These are phyloP conservation scores for Fonsecaea nubica DNA, from an alignment of 2,329 filamentous ascomycete species.

Conservation along the genomic window DNA sequence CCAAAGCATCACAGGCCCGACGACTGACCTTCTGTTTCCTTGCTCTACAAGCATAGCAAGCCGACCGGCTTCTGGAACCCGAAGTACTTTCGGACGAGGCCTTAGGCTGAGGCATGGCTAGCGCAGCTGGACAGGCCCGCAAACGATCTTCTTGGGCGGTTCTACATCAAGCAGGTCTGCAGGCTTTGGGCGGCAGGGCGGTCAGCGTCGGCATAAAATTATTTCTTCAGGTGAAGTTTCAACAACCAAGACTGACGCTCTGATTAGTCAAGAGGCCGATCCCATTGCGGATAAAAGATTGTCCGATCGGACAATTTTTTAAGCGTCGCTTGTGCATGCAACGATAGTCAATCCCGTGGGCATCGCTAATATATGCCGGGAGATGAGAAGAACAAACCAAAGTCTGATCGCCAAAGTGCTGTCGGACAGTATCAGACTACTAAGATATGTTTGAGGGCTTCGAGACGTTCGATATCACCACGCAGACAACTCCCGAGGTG, in stretches of 20 bases:
- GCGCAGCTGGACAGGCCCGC: not conserved
- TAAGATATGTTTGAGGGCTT: constrained; percentile 1
- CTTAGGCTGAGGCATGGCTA: constrained; percentile 11
- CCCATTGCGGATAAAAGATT: not conserved
- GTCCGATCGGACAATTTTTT: constrained; percentile 1
- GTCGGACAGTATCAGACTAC: not conserved
- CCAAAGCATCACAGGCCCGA: not conserved
- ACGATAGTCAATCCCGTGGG: not conserved
- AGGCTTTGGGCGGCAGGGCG: not conserved
- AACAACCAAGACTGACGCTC: not conserved
- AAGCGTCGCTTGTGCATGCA: not conserved
- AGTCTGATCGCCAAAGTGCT: not conserved
- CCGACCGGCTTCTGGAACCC: constrained; percentile 30
- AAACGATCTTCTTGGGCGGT: not conserved
- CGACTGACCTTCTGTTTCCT: constrained; percentile 49
- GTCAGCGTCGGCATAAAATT: constrained; percentile 5
- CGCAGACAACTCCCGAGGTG: constrained; percentile 2
- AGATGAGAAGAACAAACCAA: not conserved
- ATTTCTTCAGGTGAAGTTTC: not conserved
- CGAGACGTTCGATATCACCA: constrained; percentile 8
- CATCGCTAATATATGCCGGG: constrained; percentile 2
- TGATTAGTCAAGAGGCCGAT: not conserved
- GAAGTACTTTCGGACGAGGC: constrained; percentile 1
- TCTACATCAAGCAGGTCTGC: not conserved
- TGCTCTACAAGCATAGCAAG: constrained; percentile 49